These are phyloP conservation scores for Phaeophleospora eucalypticola DNA, from an alignment of 2,329 filamentous ascomycete species.

Conservation along the genomic window DNA sequence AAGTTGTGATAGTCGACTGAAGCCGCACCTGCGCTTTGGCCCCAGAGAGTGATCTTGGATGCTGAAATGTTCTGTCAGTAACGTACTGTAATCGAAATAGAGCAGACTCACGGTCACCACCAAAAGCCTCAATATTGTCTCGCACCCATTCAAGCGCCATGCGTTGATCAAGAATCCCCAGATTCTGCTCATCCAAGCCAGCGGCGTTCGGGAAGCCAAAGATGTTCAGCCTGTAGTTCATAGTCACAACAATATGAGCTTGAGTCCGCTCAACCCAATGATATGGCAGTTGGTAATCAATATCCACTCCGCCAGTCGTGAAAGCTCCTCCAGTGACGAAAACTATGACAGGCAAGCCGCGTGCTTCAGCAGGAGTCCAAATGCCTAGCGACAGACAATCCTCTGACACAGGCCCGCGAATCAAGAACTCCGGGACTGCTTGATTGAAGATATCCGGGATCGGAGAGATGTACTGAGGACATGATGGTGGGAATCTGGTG, in stretches of 20 bases:
- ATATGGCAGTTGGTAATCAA: neutral
- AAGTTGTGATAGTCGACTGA: constrained; percentile 29
- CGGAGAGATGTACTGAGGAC: neutral
- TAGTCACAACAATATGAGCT: constrained; percentile 36
- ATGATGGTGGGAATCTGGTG: neutral
- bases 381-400: constrained; percentile 36
- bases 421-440: neutral
- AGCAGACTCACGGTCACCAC: constrained; percentile 33
- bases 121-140: constrained; percentile 40
- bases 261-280: constrained; percentile 1
- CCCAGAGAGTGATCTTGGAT: constrained; percentile 36
- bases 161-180: constrained; percentile 39
- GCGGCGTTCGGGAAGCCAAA: constrained; percentile 38
- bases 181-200: constrained; percentile 26
- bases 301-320: neutral
- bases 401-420: constrained; percentile 14
- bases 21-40: constrained; percentile 29
- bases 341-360: constrained; percentile 36
- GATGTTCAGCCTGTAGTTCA: constrained; percentile 38
- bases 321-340: constrained; percentile 8
- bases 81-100: neutral
- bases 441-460: neutral
- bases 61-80: neutral
- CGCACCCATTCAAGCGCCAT: constrained; percentile 37
- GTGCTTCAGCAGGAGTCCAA: constrained; percentile 20